phyloP scores from a whole-genome alignment of 2,329 filamentous ascomycete species.

The Alternaria conjuncta region DNA sequence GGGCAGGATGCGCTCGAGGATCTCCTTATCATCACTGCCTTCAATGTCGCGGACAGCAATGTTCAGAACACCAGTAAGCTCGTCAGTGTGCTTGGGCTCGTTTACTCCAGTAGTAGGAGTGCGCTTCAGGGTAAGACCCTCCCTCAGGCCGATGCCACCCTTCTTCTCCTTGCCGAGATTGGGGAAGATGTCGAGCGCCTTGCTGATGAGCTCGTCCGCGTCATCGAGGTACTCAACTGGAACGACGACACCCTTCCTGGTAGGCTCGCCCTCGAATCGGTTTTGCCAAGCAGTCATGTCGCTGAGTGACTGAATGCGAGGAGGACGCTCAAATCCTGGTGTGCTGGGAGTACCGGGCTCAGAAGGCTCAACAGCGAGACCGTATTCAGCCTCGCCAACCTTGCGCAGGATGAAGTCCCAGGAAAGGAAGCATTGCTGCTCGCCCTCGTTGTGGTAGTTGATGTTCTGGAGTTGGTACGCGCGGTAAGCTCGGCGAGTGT shows the following conservation, averaged over 20 bases:
- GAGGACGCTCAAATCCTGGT: constrained; percentile 69
- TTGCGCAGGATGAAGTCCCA: constrained; percentile 98
- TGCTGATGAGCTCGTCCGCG: constrained; percentile 82
- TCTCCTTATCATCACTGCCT: constrained; percentile 79
- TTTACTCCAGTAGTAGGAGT: constrained; percentile 53
- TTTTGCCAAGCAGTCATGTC: constrained; percentile 89
- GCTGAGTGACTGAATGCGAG: constrained; percentile 91
- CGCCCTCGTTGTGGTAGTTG: constrained; percentile 80
- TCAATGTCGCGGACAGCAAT: constrained; percentile 90
- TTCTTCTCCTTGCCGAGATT: constrained; percentile 62
- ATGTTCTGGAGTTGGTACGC: constrained; percentile 91
- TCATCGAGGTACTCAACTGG: constrained; percentile 94
- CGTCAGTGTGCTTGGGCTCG: constrained; percentile 66
- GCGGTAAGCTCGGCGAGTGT: constrained; percentile 94
- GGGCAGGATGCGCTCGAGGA: constrained; percentile 74
- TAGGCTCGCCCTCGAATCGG: constrained; percentile 74
- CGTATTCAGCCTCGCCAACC: constrained; percentile 89
- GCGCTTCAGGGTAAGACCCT: constrained; percentile 68
- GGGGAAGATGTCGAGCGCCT: constrained; percentile 84
- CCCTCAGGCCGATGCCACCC: constrained; percentile 51
- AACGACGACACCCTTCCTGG: constrained; percentile 90
- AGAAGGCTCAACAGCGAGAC: constrained; percentile 77
- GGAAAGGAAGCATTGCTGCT: constrained; percentile 79
- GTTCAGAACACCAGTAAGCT: constrained; percentile 91
- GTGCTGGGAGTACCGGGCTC: constrained; percentile 74